phyloP scores from a whole-genome alignment of 2,329 filamentous ascomycete genomes.

The Cadophora sp. region DNA sequence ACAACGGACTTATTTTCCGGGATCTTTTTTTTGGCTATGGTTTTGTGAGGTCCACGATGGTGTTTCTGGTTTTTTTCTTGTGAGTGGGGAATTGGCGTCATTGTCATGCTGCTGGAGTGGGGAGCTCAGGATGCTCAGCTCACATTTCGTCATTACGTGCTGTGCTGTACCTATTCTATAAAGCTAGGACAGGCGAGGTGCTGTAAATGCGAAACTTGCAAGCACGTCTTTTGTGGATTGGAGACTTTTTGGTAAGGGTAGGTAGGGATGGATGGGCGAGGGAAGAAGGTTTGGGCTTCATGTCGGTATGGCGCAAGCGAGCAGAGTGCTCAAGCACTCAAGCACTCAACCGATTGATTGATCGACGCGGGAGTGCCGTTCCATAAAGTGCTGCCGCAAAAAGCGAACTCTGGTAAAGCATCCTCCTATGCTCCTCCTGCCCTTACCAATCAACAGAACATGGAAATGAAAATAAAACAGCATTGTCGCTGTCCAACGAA shows the following conservation, averaged over 20 bases:
- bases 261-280: neutral
- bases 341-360: constrained; percentile 8
- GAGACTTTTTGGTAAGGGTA: neutral
- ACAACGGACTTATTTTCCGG: neutral
- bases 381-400: neutral
- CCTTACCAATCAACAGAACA: neutral
- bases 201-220: neutral
- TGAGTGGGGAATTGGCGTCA: neutral
- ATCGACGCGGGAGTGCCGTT: constrained; percentile 16
- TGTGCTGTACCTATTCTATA: neutral
- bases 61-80: neutral
- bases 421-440: neutral
- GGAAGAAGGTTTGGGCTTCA: constrained; percentile 4
- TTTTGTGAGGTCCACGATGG: neutral
- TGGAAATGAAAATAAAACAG: neutral
- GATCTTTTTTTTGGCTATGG: neutral
- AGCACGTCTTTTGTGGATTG: neutral
- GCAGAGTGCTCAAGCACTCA: neutral
- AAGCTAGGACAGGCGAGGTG: neutral
- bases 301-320: constrained; percentile 10
- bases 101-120: neutral
- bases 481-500: neutral
- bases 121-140: too few relatives aligned
- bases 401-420: neutral
- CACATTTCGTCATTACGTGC: neutral